Percentiles rank a stretch among this genome's conserved stretches.
Conservation (phyloP, 352 stramenopile genomes). For the Phytophthora citricola region DNA sequence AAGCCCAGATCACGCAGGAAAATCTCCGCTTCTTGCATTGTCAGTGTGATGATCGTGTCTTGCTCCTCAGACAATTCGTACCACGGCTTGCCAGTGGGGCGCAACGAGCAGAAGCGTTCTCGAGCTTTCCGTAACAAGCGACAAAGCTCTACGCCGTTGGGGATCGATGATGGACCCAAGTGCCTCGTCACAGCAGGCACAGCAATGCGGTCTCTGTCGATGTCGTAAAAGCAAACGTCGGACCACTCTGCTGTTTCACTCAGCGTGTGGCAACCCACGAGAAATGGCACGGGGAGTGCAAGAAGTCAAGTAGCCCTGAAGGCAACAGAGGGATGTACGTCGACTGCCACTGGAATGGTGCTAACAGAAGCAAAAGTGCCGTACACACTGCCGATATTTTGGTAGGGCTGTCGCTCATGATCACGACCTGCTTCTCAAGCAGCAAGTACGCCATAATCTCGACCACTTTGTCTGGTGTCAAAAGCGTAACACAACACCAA, state of each 20-base stretch:
- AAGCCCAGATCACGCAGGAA: slow-evolving; percentile 75
- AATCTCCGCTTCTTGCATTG: slow-evolving; percentile 76
- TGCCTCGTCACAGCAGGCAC: slow-evolving; percentile 52
- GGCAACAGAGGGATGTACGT: slow-evolving; percentile 88
- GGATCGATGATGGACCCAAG: slow-evolving; percentile 57
- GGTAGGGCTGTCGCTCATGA: slow-evolving; percentile 74
- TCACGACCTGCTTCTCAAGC: slow-evolving; percentile 83
- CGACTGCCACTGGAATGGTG: slow-evolving; percentile 90
- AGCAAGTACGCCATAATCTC: slow-evolving; percentile 74
- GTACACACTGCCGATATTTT: slow-evolving; percentile 77
- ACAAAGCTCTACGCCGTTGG: slow-evolving; percentile 67
- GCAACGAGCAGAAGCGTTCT: slow-evolving; percentile 54
- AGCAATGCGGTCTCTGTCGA: slow-evolving; percentile 66
- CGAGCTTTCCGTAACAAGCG: slow-evolving; percentile 60
- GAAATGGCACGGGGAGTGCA: slow-evolving; percentile 86
- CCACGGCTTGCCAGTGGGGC: slow-evolving; percentile 63
- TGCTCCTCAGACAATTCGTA: slow-evolving; percentile 83
- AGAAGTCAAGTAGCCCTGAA: slow-evolving; percentile 74
- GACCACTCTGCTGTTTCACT: slow-evolving; percentile 76
- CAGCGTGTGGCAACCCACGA: slow-evolving; percentile 71
- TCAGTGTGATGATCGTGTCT: slow-evolving; percentile 78
- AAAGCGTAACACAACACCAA: slow-evolving; percentile 71
- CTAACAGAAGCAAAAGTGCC: slow-evolving; percentile 68
- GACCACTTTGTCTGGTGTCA: slow-evolving; percentile 68
- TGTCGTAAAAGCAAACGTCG: slow-evolving; percentile 86